phyloP scores from a whole-genome alignment of 2,329 filamentous ascomycete species.

The Didymellaceae sp. region DNA sequence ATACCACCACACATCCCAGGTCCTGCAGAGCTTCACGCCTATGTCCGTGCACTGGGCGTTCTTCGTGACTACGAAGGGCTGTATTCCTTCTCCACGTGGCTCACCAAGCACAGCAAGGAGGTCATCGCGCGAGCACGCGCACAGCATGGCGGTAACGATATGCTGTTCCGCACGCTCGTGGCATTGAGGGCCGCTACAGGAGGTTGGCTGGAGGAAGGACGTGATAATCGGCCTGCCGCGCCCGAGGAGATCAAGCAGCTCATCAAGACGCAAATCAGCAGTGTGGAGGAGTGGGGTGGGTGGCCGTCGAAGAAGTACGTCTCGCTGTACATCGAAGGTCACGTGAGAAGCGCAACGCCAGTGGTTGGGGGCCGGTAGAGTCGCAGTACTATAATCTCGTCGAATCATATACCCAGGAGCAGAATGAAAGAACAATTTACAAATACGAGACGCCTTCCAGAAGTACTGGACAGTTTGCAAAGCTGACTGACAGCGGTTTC shows the following conservation, averaged over 20 bases:
- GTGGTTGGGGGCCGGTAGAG: constrained; percentile 23
- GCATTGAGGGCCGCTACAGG: constrained; percentile 53
- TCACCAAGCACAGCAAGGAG: constrained; percentile 45
- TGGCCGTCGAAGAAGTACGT: constrained; percentile 55
- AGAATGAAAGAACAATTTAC: not conserved
- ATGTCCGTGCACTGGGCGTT: constrained; percentile 68
- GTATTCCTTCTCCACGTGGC: constrained; percentile 64
- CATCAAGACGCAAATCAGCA: constrained; percentile 42
- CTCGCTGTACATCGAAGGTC: constrained; percentile 37
- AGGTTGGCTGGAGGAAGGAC: constrained; percentile 28
- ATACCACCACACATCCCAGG: constrained; percentile 54
- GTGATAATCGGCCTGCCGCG: constrained; percentile 17
- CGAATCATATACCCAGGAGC: constrained; percentile 2
- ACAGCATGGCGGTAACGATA: constrained; percentile 30
- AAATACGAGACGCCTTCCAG: not conserved
- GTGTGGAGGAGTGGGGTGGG: constrained; percentile 50
- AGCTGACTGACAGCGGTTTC: constrained; percentile 1
- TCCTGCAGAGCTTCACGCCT: constrained; percentile 61
- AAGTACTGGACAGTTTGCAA: not conserved
- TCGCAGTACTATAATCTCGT: not conserved
- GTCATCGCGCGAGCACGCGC: constrained; percentile 37
- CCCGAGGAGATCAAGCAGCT: constrained; percentile 42
- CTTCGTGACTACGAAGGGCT: constrained; percentile 67
- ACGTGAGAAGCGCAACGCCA: constrained; percentile 22
- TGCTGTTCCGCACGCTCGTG: constrained; percentile 46